Conservation (phyloP, 2,329 filamentous ascomycete species). For the Sporothrix inflata region DNA sequence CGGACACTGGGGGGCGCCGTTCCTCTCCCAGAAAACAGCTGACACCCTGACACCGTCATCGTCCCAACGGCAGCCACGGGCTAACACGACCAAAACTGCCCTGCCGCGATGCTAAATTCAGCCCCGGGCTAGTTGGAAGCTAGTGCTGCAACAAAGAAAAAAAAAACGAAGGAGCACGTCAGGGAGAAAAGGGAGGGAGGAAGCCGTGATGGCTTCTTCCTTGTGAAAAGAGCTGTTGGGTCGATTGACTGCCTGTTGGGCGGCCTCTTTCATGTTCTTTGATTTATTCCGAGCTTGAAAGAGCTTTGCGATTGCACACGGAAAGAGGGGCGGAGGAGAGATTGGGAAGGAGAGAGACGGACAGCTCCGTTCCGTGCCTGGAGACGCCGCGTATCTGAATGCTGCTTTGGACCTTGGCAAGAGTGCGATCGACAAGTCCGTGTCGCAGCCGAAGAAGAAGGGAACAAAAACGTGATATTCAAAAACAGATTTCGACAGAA, state of each 20-base stretch:
- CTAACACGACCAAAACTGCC: neutral
- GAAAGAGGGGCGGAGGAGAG: too few species aligned
- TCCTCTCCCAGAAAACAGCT: too few species aligned
- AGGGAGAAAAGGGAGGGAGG: neutral
- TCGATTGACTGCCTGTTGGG: neutral
- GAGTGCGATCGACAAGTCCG: neutral
- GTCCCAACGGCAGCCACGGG: neutral
- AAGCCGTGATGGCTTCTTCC: neutral
- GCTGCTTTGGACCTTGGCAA: too few species aligned
- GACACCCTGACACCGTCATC: neutral
- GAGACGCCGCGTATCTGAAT: too few species aligned
- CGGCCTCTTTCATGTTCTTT: neutral
- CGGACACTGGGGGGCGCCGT: too few species aligned
- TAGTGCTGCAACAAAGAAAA: neutral
- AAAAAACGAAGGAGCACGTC: neutral
- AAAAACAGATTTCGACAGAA: neutral
- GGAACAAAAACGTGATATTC: neutral
- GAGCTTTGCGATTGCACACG: too few species aligned
- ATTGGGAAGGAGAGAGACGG: neutral
- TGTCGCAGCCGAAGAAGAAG: neutral
- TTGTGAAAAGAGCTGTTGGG: neutral
- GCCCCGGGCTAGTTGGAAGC: neutral
- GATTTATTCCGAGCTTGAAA: neutral
- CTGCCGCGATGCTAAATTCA: constrained; percentile 1
- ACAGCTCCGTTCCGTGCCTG: too few species aligned